Evolutionary conservation across 1,284 basidiomycete species (phyloP), one percentile per base, ranked within the genome.

Genomic region (Crucibulum cyathiforme): DNA sequence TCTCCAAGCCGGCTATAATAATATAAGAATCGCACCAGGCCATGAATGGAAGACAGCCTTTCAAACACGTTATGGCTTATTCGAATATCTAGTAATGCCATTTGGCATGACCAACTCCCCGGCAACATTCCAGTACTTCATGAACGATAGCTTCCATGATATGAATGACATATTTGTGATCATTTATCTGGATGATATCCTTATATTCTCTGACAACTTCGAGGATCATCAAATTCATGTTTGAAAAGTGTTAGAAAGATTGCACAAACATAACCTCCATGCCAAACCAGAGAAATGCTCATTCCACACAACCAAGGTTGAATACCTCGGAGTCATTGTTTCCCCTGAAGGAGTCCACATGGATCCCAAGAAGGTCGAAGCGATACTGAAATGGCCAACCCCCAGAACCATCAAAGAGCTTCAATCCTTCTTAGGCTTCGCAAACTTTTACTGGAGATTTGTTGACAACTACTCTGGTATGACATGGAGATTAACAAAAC

Each of bases 391-490:
- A 13, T 43, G 39, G 39, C 17, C 5, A 13, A 43, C 12, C 3
- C 17, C 39, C 39, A 43, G 17, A 43, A 43, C 3, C 13, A 17
- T 3, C 12, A 43, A 43, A 17, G 39, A 13, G 3, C 12, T 43
- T 43, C 39, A 43, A 17, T 43, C 17, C 5, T 43, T 43, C 17
- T 17, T 43, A 43, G 39, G 71, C 7, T 70, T 73, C 53, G 43
- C 45, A 9, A 54, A 54, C 34, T 54, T 54, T 13, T 54, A 54
- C 15, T 1, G 39, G 34, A 7, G 17, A n/a, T 57, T 57, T 36
- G 41, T 57, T 17, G n/a, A 52, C 19, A 37, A 38, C 9, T 57
- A 51, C 24, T 34, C 39, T 9, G 9, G 41, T n/a, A 9, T 36
- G 8, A 37, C 48, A 13, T 19, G n/a, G 36, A 37, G 1, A n/a